Base-by-base conservation (phyloP, 139 green algal species). In the Coelastrella sp. region DNA sequence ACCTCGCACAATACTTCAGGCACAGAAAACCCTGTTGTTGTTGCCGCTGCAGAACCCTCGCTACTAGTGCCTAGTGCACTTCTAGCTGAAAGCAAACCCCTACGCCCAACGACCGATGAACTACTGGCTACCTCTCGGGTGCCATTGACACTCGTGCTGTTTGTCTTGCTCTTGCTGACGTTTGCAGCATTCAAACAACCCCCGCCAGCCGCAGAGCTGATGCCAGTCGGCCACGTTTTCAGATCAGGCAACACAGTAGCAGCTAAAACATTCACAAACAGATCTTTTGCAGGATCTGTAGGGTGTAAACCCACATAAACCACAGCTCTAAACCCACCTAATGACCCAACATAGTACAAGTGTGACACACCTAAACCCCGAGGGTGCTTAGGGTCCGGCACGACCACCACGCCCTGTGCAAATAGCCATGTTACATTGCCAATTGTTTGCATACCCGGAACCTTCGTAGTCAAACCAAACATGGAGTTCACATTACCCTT, bases 301-400 rank as follows among this genome's bases (percentile, higher is more conserved):
- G 66, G 66, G 14, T 80, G 5, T 13, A 89, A n/a, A 20, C 20
- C n/a, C 66, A 73, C 56, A 22, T 89, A 89, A 3, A 89, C 47
- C 5, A 22, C 16, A 7, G 68, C 84, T n/a, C 80, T n/a, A 59
- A 83, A 89, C 14, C 68, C 84, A 11, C 84, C 84, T 7, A 81
- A 22, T 5, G 84, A 89, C 2, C 84, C 84, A 73, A 89, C 20
- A n/a, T 89, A 89, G 56, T 82, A 89, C 47, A 89, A 57, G 68
- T 74, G 57, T 17, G 66, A 81, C 66, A 89, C 84, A 19, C 84
- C 84, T 14, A 89, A 16, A 3, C 84, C 71, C 19, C 84, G 20
- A 10, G 84, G 23, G 23, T 80, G 57, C 16, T 89, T 58, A 16
- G 56, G 56, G 57, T 68, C 57, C 56, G 10, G 22, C 54, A 89